Evolutionary conservation across 2,329 filamentous ascomycete species (phyloP), one percentile per base, ranked within the genome.

Genomic region (Ophiostoma perfectum): DNA sequence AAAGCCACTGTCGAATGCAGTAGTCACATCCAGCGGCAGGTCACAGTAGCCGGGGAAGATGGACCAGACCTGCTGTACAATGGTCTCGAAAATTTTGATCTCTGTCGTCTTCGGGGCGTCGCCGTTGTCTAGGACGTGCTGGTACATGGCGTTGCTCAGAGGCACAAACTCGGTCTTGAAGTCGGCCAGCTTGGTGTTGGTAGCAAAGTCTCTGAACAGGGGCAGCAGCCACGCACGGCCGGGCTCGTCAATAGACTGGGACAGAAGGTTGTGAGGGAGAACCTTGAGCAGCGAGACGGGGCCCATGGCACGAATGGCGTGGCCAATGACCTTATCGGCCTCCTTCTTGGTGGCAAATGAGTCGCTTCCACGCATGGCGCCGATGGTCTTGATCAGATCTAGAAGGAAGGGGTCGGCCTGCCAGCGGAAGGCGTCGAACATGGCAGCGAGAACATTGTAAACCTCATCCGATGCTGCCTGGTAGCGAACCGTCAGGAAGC

Each of bases 161-260:
- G 95, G 93, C 5, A 97, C 88, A 78, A 99, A 88, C 74, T 96
- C 92, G 3, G 83, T 81, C 73, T 88, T 89, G 83, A 99, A 99
- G 77, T 97, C 93, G 1, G 84, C 83, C 12, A 99, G 82, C 70
- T 90, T 88, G 1, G 95, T 96, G 80, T 98, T 98, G 76, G 90
- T 91, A 9, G 94, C 90, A 74, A 90, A 90, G 76, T 97, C 93
- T 72, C 95, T 88, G 70, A 99, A 86, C 66, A 98, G 87, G 1
- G 95, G 95, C 66, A 99, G 85, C 80, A 99, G 86, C 95, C 95
- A 99, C 16, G 95, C 95, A 75, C 95, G 86, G 66, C 95, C 95
- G 38, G 90, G 86, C 75, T 96, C 87, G 16, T 90, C 90, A 74
- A 88, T 85, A 72, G 87, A 87, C 36, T 93, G 90, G 75, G 90